Evolutionary conservation across 78 protist genomes (phyloP).

Genomic region (Protostelium mycophagum): DNA sequence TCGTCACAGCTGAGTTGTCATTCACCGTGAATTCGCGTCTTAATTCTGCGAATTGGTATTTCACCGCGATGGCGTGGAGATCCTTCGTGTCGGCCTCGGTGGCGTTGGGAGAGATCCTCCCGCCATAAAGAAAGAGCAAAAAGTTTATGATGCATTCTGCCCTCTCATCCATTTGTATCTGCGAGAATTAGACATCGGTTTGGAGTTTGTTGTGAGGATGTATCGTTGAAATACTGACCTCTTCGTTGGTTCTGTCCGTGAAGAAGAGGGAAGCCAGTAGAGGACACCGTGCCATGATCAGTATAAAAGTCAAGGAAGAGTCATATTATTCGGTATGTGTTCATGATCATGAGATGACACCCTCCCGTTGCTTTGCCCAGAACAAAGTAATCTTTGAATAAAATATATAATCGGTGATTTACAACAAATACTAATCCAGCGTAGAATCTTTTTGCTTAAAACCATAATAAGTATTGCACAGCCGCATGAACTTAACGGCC

Average conservation of each 20-base stretch:
- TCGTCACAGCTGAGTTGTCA: neutral
- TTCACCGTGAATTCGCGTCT: neutral
- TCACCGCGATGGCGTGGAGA: neutral
- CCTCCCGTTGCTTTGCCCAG: too few species aligned
- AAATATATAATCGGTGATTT: too few species aligned
- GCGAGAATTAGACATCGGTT: too few species aligned
- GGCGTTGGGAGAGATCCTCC: neutral
- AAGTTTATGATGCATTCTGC: neutral
- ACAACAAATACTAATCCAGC: too few species aligned
- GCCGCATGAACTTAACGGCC: too few species aligned
- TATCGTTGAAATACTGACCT: neutral
- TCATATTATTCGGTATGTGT: neutral
- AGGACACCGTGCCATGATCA: neutral
- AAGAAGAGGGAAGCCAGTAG: neutral
- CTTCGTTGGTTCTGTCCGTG: neutral
- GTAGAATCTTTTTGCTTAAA: too few species aligned
- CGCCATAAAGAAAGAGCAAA: neutral
- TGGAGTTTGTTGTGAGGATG: too few species aligned
- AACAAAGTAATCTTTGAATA: too few species aligned
- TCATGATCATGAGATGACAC: too few species aligned
- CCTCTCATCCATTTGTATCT: too few species aligned
- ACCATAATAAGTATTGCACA: too few species aligned
- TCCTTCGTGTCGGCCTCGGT: neutral
- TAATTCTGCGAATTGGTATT: neutral
- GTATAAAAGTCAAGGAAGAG: neutral